Base-by-base conservation (phyloP, 2,329 filamentous ascomycete genomes). In the Trichophyton benhamiae region DNA sequence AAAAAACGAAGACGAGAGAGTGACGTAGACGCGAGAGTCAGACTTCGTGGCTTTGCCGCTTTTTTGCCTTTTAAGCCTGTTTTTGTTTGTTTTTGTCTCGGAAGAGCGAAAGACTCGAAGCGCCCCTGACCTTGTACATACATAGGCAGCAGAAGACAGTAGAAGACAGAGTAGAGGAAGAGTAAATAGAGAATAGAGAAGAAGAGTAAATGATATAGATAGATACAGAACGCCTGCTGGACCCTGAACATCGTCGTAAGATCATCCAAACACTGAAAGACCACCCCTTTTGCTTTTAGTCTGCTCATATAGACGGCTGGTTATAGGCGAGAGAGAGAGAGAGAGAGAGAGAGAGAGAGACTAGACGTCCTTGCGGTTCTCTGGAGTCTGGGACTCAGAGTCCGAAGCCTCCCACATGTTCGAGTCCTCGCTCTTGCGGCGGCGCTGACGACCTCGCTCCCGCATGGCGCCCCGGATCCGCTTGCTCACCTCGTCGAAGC, bases 381-480 rank as follows among this genome's bases (percentile, higher is more conserved):
- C 73, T 57, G 73, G 71, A 15, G 55, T 33, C 15, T 72, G 72
- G 4, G 72, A 75, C n/a, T 66, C 64, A 41, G 72, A 69, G 11
- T 72, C 72, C 3, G 74, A 73, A 61, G 72, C 70, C 44, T 75
- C 73, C 72, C 73, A 75, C 27, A 57, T 62, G 60, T 70, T 72
- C n/a, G 69, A 68, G 61, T 76, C 76, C 62, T 75, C 75, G 58
- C 73, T 77, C 59, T 74, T 75, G 57, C 80, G 78, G 61, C 80
- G 74, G 66, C 88, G 79, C 65, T 76, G 80, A 70, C 86, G 82
- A 2, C 87, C 86, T n/a, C 88, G 77, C 72, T 91, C 86, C 67
- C 81, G 79, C 88, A 97, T 95, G 3, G 90, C 90, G 66, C 86
- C 87, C 60, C 88, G 82, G 67, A 97, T 91, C 77, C 88, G 90